Evolutionary conservation across 2,329 filamentous ascomycete genomes (phyloP).

Genomic region (Pezicula radicicola): DNA sequence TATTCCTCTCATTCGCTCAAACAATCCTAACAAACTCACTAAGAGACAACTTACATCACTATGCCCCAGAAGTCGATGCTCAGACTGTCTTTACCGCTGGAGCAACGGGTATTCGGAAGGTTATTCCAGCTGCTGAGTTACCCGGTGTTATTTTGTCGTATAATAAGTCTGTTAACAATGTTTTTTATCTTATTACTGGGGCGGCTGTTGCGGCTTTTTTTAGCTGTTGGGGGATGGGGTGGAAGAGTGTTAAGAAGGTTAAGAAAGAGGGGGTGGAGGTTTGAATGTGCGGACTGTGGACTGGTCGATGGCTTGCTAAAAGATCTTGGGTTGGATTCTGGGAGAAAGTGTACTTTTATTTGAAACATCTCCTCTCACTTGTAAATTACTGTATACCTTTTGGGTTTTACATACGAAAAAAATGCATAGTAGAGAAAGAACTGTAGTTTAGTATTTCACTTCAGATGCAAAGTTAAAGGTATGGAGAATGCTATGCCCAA

Average conservation of each 20-base stretch:
- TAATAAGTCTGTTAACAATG: conserved; percentile 23
- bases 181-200: conserved; percentile 18
- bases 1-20: conserved; percentile 28
- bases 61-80: conserved; percentile 30
- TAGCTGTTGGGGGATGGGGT: conserved; percentile 39
- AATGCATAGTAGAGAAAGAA: too few relatives aligned
- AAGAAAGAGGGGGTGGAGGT: conserved; percentile 1
- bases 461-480: too few relatives aligned
- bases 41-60: conserved; percentile 25
- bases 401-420: too few relatives aligned
- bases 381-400: too few relatives aligned
- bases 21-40: conserved; percentile 22
- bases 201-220: conserved; percentile 9
- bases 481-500: too few relatives aligned
- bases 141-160: conserved; percentile 38
- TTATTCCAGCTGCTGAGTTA: conserved; percentile 30
- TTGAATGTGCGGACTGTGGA: too few relatives aligned
- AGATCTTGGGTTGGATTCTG: too few relatives aligned
- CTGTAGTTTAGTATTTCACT: too few relatives aligned
- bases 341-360: too few relatives aligned
- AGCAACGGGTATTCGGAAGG: conserved; percentile 33
- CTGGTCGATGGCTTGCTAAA: too few relatives aligned
- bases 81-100: conserved; percentile 35
- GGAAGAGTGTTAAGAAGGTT: conserved; percentile 39
- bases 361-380: too few relatives aligned